Percentiles rank a stretch among this genome's conserved stretches.
Evolutionary conservation across 148 eudicot genomes (phyloP).

Genomic region (Nyssa sinensis): DNA sequence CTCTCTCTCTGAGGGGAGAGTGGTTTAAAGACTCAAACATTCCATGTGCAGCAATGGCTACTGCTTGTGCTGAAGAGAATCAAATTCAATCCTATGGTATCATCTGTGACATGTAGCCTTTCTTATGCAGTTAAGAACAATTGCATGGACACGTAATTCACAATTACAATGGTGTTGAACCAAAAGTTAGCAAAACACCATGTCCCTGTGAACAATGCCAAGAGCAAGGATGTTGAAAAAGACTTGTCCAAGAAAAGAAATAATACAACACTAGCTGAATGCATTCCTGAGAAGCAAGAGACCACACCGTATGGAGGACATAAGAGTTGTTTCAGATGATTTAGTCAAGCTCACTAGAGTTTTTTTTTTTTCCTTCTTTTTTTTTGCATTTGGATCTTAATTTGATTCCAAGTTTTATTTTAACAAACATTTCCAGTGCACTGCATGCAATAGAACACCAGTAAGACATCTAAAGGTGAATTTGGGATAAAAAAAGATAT

Average conservation of each 20-base stretch:
- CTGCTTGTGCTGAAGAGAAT: neutral
- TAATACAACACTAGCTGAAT: neutral
- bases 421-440: neutral
- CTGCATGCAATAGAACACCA: neutral
- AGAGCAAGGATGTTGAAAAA: neutral
- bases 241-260: neutral
- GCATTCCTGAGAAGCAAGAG: neutral
- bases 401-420: neutral
- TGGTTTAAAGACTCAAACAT: neutral
- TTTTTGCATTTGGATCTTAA: slow-evolving; percentile 2
- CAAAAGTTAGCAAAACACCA: neutral
- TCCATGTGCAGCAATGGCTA: neutral
- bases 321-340: neutral
- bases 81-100: neutral
- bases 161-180: neutral
- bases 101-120: neutral
- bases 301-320: neutral
- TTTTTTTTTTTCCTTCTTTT: neutral
- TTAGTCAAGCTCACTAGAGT: neutral
- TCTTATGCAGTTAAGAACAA: neutral
- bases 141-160: neutral
- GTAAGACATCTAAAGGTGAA: neutral
- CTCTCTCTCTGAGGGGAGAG: too few relatives aligned
- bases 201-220: too few relatives aligned
- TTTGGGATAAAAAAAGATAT: neutral